phyloP scores from a whole-genome alignment of 139 green algal genomes.

The Trebouxia sp. region DNA sequence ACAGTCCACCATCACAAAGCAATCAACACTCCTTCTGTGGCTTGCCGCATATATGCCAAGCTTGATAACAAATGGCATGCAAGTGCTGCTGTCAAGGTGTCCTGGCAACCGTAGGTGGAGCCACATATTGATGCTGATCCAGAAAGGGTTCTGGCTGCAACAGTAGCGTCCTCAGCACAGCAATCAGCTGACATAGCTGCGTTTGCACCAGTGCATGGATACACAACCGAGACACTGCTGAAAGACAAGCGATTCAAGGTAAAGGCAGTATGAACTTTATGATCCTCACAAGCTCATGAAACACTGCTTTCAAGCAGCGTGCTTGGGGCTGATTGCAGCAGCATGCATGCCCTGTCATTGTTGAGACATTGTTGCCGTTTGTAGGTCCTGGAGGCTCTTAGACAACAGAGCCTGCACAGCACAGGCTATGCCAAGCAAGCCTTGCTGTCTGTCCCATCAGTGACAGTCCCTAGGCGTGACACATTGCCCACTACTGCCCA shows the following conservation, averaged over 20 bases:
- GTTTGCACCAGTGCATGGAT: slow-evolving; percentile 20
- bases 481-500: background rate
- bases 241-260: slow-evolving; percentile 28
- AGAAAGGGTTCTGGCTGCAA: background rate
- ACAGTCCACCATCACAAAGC: too few species aligned
- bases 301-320: background rate
- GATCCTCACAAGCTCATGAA: background rate
- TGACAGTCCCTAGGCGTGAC: background rate
- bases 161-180: slow-evolving; percentile 16
- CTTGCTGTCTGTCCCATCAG: background rate
- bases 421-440: background rate
- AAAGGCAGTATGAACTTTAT: background rate
- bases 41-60: too few species aligned
- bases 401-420: background rate
- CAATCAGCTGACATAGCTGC: background rate
- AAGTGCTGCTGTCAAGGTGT: too few species aligned
- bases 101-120: background rate
- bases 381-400: slow-evolving; percentile 22
- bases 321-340: background rate
- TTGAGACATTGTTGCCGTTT: background rate
- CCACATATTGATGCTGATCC: background rate
- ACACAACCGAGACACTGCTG: background rate
- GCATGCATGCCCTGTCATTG: background rate
- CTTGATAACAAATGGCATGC: too few species aligned
- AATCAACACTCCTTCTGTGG: too few species aligned